Conservation (phyloP, 768 basidiomycete species). For the Kwoniella bestiolae region DNA sequence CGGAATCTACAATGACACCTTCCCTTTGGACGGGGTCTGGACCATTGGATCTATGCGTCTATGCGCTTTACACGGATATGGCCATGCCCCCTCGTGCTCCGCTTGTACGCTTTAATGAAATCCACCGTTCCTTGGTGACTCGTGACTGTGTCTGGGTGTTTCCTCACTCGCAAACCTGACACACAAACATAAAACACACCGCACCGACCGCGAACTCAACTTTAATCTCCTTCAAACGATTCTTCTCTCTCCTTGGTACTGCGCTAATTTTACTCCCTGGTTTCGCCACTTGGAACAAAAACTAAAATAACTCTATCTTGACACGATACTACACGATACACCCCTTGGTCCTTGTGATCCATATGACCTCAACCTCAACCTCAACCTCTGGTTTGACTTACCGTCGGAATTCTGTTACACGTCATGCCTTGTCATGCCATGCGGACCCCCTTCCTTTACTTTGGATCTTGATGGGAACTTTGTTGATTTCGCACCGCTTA, state of each 20-base stretch:
- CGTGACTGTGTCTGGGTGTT: not conserved
- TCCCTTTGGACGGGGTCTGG: not conserved
- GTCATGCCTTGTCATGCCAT: no score
- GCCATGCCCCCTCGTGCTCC: not conserved
- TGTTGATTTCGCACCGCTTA: not conserved
- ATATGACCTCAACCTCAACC: no score
- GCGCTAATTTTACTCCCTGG: no score
- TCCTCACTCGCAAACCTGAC: not conserved
- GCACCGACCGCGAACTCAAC: constrained; percentile 4
- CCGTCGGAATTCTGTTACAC: no score
- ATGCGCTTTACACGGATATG: not conserved
- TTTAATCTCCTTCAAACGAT: not conserved
- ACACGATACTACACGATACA: not conserved
- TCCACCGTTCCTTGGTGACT: not conserved
- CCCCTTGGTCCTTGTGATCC: no score
- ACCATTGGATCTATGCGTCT: not conserved
- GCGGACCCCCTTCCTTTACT: constrained; percentile 5
- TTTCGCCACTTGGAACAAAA: no score
- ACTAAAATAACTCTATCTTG: not conserved
- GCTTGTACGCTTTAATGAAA: constrained; percentile 8
- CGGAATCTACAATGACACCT: not conserved
- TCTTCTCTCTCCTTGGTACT: not conserved
- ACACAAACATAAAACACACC: constrained; percentile 5
- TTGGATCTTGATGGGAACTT: not conserved
- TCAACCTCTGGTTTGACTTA: no score